Conservation (phyloP, 1,139 yeast species). For the Saccharomyces hybrid region DNA sequence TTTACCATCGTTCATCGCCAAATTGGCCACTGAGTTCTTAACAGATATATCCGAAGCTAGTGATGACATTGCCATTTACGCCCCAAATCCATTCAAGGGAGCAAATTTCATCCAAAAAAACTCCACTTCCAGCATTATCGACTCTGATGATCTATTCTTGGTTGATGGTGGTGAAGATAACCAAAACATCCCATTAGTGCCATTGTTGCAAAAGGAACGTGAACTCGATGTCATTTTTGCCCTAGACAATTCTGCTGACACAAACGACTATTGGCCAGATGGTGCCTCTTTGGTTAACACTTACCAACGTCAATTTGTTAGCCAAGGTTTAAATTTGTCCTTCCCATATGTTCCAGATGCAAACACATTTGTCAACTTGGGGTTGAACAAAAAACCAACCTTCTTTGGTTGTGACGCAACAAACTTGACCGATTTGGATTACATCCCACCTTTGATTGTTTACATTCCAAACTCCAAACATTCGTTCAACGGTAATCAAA, state of each 20-base stretch:
- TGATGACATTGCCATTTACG: constrained; percentile 60
- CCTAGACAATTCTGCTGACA: constrained; percentile 74
- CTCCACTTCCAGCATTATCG: constrained; percentile 28
- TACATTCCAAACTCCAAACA: no score
- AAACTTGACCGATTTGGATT: no score
- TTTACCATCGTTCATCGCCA: not conserved
- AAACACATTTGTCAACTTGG: no score
- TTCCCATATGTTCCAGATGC: no score
- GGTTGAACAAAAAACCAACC: no score
- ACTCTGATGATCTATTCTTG: constrained; percentile 43
- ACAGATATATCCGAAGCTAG: constrained; percentile 37
- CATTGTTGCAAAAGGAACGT: constrained; percentile 65
- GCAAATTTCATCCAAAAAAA: constrained; percentile 39
- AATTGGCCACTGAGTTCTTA: constrained; percentile 33
- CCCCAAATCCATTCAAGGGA: constrained; percentile 56
- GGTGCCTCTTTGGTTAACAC: constrained; percentile 60
- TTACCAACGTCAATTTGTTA: constrained; percentile 58
- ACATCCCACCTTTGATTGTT: no score
- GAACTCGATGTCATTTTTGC: constrained; percentile 73
- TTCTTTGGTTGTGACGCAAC: no score
- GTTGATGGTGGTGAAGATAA: constrained; percentile 84
- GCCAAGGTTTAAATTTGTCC: constrained; percentile 44
- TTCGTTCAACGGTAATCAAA: no score
- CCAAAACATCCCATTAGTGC: constrained; percentile 69
- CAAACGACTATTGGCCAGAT: constrained; percentile 59